Conservation (phyloP, 441 rosid species). For the Adansonia madagascariensis region DNA sequence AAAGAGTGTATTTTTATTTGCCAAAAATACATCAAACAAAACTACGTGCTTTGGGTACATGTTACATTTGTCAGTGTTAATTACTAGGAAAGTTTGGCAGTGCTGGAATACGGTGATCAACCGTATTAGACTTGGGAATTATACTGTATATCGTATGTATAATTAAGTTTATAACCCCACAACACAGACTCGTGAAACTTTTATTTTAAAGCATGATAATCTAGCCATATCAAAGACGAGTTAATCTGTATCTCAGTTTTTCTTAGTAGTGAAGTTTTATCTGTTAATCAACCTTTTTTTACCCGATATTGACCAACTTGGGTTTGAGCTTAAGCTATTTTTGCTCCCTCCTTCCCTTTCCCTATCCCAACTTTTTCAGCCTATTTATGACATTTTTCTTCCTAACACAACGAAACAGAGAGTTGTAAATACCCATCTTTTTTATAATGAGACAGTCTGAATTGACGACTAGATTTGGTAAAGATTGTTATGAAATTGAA, state of each 20-base stretch:
- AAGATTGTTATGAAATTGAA: too few relatives aligned
- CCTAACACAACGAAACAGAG: not conserved
- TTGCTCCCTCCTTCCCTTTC: not conserved
- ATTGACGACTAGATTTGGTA: too few relatives aligned
- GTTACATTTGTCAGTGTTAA: not conserved
- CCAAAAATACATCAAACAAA: constrained; percentile 1
- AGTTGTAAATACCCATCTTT: too few relatives aligned
- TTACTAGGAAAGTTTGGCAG: not conserved
- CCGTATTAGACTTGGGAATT: not conserved
- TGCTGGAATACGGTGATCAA: not conserved
- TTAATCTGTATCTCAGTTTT: not conserved
- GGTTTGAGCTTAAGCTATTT: not conserved
- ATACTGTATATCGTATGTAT: not conserved
- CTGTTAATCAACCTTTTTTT: not conserved
- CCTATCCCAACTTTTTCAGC: too few relatives aligned
- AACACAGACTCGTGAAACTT: too few relatives aligned
- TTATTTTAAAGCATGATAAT: too few relatives aligned
- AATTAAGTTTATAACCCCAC: not conserved
- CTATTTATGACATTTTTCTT: not conserved
- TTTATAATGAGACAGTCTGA: too few relatives aligned
- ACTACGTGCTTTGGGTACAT: not conserved
- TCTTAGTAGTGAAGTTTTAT: too few relatives aligned
- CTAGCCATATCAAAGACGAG: not conserved
- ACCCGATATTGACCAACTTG: not conserved
- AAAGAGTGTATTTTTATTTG: not conserved